phyloP scores from a whole-genome alignment of 441 rosid genomes.

The Pelargonium cotyledonis region DNA sequence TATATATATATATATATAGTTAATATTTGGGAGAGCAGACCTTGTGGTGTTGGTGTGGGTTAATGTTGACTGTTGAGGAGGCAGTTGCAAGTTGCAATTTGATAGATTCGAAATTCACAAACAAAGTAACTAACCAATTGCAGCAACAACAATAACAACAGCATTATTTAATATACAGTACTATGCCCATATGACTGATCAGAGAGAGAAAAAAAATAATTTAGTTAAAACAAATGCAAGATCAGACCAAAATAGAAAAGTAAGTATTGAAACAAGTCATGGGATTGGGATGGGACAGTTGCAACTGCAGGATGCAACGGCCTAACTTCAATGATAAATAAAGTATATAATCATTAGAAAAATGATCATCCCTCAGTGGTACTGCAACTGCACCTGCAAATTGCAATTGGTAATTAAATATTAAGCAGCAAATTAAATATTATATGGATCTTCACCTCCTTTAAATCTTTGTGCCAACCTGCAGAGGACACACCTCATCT shows the following conservation, averaged over 20 bases:
- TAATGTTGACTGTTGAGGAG: neutral
- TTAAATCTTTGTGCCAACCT: neutral
- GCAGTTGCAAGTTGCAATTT: neutral
- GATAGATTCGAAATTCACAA: neutral
- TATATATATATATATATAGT: neutral
- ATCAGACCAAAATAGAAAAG: neutral
- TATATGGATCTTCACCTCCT: neutral
- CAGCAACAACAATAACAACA: neutral
- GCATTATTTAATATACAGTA: too few relatives aligned
- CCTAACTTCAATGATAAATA: conserved; percentile 21
- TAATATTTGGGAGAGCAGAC: neutral
- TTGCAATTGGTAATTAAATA: neutral
- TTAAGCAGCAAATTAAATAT: too few relatives aligned
- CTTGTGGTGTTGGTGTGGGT: neutral
- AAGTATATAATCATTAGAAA: conserved; percentile 12
- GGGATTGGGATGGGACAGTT: neutral
- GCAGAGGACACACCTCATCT: neutral
- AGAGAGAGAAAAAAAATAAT: neutral
- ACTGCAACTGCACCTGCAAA: neutral
- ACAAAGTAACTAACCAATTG: neutral
- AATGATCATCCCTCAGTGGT: neutral
- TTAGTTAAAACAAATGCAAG: neutral
- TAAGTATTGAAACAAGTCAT: neutral
- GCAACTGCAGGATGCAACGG: conserved; percentile 9
- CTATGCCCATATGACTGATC: conserved; percentile 16